Evolutionary conservation across 768 basidiomycete species (phyloP).

Genomic region (Boletus speciosus): DNA sequence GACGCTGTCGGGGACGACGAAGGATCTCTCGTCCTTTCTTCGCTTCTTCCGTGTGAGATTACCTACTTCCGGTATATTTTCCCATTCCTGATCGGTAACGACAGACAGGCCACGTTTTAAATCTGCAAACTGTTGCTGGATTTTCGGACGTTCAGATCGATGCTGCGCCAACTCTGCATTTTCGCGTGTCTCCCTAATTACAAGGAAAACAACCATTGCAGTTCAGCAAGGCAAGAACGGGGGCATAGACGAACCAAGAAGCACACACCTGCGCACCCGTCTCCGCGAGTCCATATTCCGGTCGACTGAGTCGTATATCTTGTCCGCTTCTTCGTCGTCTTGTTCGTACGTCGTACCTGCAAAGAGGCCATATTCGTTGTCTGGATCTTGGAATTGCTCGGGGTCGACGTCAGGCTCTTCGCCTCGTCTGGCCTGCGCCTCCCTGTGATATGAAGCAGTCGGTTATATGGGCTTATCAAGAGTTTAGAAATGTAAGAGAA

Average conservation of each 20-base stretch:
- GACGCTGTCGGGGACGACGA: constrained; percentile 91
- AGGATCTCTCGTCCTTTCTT: constrained; percentile 78
- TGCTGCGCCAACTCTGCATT: constrained; percentile 69
- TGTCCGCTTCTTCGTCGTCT: constrained; percentile 97
- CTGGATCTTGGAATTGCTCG: constrained; percentile 94
- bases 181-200: constrained; percentile 68
- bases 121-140: constrained; percentile 95
- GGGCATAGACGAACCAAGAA: constrained; percentile 39
- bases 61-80: constrained; percentile 90
- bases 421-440: constrained; percentile 80
- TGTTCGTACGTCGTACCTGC: constrained; percentile 95
- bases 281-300: constrained; percentile 85
- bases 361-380: constrained; percentile 95
- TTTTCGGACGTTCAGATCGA: constrained; percentile 86
- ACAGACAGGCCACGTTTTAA: constrained; percentile 84
- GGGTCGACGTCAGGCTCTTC: constrained; percentile 88
- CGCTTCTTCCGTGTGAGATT: constrained; percentile 92
- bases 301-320: constrained; percentile 92
- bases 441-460: constrained; percentile 43
- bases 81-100: constrained; percentile 92
- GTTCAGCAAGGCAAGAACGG: not conserved
- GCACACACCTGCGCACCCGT: constrained; percentile 68
- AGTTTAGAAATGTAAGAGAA: not conserved
- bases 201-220: not conserved
- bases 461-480: not conserved